phyloP scores from a whole-genome alignment of 306 rosid species.

The Castanea sativa region DNA sequence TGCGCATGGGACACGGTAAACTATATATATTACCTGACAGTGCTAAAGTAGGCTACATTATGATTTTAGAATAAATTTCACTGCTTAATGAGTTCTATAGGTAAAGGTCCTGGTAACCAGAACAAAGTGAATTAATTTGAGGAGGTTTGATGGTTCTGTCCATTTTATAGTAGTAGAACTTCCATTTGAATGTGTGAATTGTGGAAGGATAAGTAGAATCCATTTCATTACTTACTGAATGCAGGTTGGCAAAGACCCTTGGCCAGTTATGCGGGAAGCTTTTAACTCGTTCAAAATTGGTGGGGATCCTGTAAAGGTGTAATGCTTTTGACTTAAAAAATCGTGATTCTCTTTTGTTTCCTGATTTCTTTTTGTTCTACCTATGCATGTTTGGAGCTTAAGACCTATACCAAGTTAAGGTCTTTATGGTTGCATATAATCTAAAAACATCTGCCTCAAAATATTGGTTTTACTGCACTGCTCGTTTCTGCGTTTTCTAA shows the following conservation, averaged over 20 bases:
- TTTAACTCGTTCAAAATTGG: constrained; percentile 81
- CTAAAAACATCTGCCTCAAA: constrained; percentile 26
- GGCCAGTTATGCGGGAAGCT: constrained; percentile 81
- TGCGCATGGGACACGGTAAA: neutral
- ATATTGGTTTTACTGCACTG: constrained; percentile 41
- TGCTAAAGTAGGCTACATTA: neutral
- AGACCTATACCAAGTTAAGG: neutral
- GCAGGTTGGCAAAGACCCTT: constrained; percentile 77
- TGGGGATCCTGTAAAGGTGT: constrained; percentile 81
- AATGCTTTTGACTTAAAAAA: neutral
- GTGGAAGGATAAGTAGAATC: neutral
- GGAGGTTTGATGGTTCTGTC: neutral
- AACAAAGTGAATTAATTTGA: neutral
- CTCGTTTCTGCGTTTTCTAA: constrained; percentile 73
- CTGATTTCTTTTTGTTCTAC: neutral
- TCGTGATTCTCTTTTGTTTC: neutral
- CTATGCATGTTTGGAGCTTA: neutral
- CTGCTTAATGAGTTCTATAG: neutral
- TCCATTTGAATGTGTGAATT: neutral
- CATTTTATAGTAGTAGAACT: neutral
- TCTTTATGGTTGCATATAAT: neutral
- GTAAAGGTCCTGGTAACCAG: neutral
- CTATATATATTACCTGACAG: neutral
- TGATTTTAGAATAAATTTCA: neutral
- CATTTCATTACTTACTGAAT: constrained; percentile 19